Conservation (phyloP, 768 basidiomycete species). For the Phanerochaete carnosa region DNA sequence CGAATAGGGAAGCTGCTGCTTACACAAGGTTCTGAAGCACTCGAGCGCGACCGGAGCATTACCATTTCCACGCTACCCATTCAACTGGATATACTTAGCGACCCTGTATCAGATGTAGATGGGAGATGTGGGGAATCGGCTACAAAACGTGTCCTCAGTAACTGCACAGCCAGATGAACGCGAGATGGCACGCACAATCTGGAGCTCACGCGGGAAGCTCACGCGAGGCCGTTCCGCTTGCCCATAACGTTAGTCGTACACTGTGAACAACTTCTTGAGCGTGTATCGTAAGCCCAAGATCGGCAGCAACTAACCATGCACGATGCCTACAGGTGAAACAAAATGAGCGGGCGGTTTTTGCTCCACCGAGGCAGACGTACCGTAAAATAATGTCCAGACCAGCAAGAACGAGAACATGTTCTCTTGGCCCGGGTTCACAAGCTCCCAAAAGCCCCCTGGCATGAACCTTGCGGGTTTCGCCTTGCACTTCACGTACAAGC, state of each 20-base stretch:
- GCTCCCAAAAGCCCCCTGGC: constrained; percentile 58
- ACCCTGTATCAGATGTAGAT: neutral
- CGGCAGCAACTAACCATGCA: constrained; percentile 38
- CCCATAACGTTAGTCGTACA: constrained; percentile 32
- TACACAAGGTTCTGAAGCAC: no score
- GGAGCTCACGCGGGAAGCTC: neutral
- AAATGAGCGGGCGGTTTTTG: constrained; percentile 7
- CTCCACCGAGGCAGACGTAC: constrained; percentile 40
- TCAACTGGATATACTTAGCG: neutral
- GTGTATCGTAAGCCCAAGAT: neutral
- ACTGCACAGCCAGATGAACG: neutral
- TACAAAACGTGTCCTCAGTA: neutral
- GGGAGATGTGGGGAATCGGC: neutral
- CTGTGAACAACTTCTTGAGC: constrained; percentile 23
- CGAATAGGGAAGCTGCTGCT: neutral
- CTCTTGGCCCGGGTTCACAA: constrained; percentile 86
- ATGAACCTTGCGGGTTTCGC: constrained; percentile 62
- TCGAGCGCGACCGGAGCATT: neutral
- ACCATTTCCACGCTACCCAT: neutral
- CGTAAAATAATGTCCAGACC: constrained; percentile 93
- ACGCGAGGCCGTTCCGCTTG: neutral
- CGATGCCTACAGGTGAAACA: constrained; percentile 33
- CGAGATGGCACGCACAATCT: neutral
- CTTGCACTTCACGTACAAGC: constrained; percentile 72
- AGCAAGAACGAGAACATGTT: constrained; percentile 89